Evolutionary conservation across 2,329 filamentous ascomycete species (phyloP), one percentile per base, ranked within the genome.

Genomic region (Trichophyton simii): DNA sequence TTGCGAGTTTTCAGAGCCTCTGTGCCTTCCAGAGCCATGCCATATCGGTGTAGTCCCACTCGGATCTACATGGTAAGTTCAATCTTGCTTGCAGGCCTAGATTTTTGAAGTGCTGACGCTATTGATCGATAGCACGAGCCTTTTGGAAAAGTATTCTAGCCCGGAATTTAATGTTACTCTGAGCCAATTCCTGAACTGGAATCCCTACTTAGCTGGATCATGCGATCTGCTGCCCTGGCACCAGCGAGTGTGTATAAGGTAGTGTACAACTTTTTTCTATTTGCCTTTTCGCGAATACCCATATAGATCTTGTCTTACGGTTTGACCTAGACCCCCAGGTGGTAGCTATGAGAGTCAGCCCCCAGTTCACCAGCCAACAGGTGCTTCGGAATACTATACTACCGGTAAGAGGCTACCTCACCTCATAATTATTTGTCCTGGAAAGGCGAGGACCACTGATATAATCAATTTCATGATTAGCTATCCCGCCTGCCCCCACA

Each of bases 201-300:
- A 65, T 60, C 22, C 22, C 63, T 44, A 66, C 66, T n/a, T 68
- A 66, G 58, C 11, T 60, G 2, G 65, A 66, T 50, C 66, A 68
- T 59, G 22, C 61, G 18, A 38, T 65, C 3, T 25, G 50, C n/a
- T 61, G 41, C 1, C 13, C 60, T 8, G 22, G 22, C 15, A 41
- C 55, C 25, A 58, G 20, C 22, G 34, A 58, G 36, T 25, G 11
- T 25, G 55, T 25, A 58, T 58, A 34, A 38, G 31, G 41, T 62
- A 62, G 41, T 25, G 15, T 31, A 57, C 28, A 31, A 0, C 28
- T 6, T 31, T 31, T 22, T 57, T 57, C 34, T 13, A 36, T 41
- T 41, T 31, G 3, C 38, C 13, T 42, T 42, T 42, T 42, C 5
- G 38, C 13, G 5, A 42, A 42, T 42, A 2, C 62, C 63, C 6